Evolutionary conservation across 1,139 yeast genomes (phyloP).

Genomic region (Pichia sp.): DNA sequence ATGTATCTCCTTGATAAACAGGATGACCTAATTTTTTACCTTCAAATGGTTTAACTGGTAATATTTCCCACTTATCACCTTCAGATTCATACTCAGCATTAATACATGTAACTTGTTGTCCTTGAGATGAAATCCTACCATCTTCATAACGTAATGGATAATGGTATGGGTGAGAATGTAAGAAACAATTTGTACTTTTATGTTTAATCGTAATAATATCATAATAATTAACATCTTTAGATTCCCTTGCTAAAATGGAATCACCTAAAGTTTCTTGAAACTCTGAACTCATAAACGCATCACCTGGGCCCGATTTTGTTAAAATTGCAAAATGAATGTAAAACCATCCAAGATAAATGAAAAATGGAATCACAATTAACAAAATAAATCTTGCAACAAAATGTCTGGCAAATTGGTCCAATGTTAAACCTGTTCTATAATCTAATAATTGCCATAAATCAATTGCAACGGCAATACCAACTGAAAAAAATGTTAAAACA

Average conservation of each 20-base stretch:
- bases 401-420: conserved; percentile 58
- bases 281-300: conserved; percentile 83
- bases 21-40: conserved; percentile 32
- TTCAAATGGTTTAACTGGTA: conserved; percentile 49
- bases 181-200: conserved; percentile 63
- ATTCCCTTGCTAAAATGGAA: conserved; percentile 64
- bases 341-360: conserved; percentile 87
- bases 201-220: conserved; percentile 76
- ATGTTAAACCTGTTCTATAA: conserved; percentile 57
- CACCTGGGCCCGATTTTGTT: conserved; percentile 91
- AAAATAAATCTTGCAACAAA: conserved; percentile 69
- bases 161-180: conserved; percentile 69
- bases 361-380: conserved; percentile 73
- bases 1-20: conserved; percentile 54
- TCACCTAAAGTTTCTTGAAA: conserved; percentile 91
- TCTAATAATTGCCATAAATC: conserved; percentile 89
- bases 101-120: conserved; percentile 84
- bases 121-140: conserved; percentile 91
- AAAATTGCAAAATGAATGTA: conserved; percentile 82
- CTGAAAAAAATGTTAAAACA: conserved; percentile 77
- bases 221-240: conserved; percentile 67
- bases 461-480: conserved; percentile 78
- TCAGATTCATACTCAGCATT: conserved; percentile 37
- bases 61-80: conserved; percentile 82
- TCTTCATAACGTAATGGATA: conserved; percentile 95